Percentiles rank a stretch among this genome's conserved stretches.
Evolutionary conservation across 176 grass and related monocot species (phyloP).

Genomic region (Lolium rigidum): DNA sequence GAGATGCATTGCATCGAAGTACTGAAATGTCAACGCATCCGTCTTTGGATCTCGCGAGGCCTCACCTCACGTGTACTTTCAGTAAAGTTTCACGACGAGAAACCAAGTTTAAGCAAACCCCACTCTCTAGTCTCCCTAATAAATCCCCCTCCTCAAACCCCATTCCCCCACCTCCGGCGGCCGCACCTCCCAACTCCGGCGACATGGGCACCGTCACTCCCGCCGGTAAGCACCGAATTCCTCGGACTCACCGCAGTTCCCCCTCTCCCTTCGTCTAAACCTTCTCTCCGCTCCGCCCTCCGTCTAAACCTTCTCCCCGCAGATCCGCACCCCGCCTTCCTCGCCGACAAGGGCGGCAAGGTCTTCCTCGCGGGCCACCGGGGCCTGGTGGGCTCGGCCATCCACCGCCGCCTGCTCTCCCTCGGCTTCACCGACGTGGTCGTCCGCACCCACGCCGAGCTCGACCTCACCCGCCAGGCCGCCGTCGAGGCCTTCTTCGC

Average conservation of each 20-base stretch:
- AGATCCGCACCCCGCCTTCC: constrained; percentile 58
- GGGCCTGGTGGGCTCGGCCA: constrained; percentile 71
- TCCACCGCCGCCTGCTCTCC: constrained; percentile 56
- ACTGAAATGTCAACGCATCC: background rate
- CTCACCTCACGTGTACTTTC: constrained; percentile 8
- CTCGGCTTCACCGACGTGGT: constrained; percentile 71
- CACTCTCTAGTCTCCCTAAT: no score
- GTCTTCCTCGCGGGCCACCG: constrained; percentile 78
- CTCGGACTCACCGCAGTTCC: no score
- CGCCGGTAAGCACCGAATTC: constrained; percentile 29
- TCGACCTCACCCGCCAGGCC: constrained; percentile 73
- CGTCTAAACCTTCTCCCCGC: background rate
- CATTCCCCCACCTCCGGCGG: constrained; percentile 6
- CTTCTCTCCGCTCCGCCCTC: constrained; percentile 24
- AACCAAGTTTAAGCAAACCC: background rate
- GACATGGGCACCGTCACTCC: constrained; percentile 49
- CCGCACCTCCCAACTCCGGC: constrained; percentile 14
- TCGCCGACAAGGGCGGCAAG: constrained; percentile 67
- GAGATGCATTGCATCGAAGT: background rate
- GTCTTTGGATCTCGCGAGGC: constrained; percentile 22
- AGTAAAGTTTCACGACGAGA: background rate
- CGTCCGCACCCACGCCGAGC: constrained; percentile 63
- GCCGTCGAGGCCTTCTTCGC: constrained; percentile 83
- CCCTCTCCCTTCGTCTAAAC: background rate
- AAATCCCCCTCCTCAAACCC: background rate